Percentiles rank a stretch among this genome's conserved stretches.
These are phyloP conservation scores for Vinca major DNA, from an alignment of 305 asterid genomes.

Conservation along the genomic window DNA sequence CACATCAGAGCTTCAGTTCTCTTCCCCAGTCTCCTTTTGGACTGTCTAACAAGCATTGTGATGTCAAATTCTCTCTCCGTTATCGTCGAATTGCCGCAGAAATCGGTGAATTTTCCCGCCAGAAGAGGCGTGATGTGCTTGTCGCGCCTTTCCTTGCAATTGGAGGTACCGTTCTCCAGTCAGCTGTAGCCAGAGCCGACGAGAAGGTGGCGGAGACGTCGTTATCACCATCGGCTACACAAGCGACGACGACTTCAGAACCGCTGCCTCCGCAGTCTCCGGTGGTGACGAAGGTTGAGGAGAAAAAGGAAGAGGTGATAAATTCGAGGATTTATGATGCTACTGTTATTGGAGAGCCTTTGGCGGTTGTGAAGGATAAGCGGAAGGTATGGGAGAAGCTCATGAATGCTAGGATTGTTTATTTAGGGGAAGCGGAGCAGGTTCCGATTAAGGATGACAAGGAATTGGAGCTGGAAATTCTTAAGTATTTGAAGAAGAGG, in stretches of 20 bases:
- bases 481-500: conserved; percentile 57
- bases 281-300: conserved; percentile 24
- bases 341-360: conserved; percentile 48
- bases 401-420: conserved; percentile 68
- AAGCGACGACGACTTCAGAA: conserved; percentile 5
- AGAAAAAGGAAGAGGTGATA: conserved; percentile 37
- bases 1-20: neutral
- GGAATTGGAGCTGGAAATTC: conserved; percentile 71
- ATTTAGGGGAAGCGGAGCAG: conserved; percentile 91
- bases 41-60: conserved; percentile 12
- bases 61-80: conserved; percentile 24
- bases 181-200: conserved; percentile 67
- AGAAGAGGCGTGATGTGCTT: conserved; percentile 52
- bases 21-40: neutral
- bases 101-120: conserved; percentile 17
- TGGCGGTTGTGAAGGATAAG: conserved; percentile 67
- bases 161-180: conserved; percentile 55
- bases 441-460: conserved; percentile 69
- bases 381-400: conserved; percentile 72
- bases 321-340: conserved; percentile 78
- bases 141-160: conserved; percentile 52
- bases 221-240: conserved; percentile 18
- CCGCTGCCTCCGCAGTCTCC: conserved; percentile 11
- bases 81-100: conserved; percentile 28
- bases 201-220: conserved; percentile 31